These are phyloP conservation scores for Alnus glutinosa DNA, from an alignment of 306 rosid species.

Conservation along the genomic window DNA sequence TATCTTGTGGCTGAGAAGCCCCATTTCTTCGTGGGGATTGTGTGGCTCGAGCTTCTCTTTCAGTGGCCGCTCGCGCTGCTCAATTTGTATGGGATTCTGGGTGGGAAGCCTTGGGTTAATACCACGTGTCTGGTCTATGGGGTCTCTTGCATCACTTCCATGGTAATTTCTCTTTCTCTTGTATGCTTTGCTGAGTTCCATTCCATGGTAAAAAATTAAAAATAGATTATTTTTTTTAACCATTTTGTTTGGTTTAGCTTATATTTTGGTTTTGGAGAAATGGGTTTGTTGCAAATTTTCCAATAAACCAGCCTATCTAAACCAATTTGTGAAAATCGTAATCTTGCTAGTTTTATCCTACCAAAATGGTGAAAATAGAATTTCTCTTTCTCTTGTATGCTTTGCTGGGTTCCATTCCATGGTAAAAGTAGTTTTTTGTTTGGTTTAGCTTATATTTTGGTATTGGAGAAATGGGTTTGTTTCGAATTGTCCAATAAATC, in stretches of 20 bases:
- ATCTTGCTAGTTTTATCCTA: neutral
- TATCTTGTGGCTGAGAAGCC: slow-evolving; percentile 61
- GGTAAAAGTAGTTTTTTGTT: too few relatives aligned
- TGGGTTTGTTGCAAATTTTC: neutral
- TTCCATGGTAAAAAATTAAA: neutral
- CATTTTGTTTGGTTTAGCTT: neutral
- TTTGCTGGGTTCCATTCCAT: neutral
- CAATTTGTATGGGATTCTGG: slow-evolving; percentile 55
- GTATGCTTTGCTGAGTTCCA: neutral
- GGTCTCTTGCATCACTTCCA: slow-evolving; percentile 52
- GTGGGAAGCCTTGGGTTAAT: slow-evolving; percentile 62
- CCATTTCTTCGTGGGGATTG: slow-evolving; percentile 60
- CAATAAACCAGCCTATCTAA: neutral
- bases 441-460: neutral
- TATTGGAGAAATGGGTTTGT: neutral
- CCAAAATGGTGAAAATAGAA: neutral
- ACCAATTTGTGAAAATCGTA: neutral
- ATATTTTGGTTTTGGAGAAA: neutral
- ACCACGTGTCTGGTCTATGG: slow-evolving; percentile 82
- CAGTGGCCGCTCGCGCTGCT: slow-evolving; percentile 73
- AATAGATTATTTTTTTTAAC: too few relatives aligned
- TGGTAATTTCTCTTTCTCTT: slow-evolving; percentile 43
- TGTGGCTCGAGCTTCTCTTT: slow-evolving; percentile 69
- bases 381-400: neutral
- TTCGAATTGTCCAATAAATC: neutral